A percentile compares a stretch with the other conserved stretches of the same genome.
phyloP scores from a whole-genome alignment of 176 grass and related monocot species.

The Eleusine indica region DNA sequence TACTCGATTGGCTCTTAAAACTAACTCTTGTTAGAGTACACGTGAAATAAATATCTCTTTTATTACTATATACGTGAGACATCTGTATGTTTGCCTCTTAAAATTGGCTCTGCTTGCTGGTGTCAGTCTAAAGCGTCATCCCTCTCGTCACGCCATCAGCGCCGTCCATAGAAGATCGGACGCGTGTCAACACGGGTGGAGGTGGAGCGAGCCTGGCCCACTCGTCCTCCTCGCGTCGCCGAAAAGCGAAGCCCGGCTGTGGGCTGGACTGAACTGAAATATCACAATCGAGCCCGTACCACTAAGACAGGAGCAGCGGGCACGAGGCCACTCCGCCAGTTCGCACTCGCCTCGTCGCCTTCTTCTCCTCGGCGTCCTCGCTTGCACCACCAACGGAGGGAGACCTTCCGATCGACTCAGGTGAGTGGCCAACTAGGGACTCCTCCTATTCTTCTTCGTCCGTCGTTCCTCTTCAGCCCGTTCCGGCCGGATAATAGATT shows the following conservation, averaged over 20 bases:
- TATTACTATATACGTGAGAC: no score
- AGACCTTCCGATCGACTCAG: slow-evolving; percentile 21
- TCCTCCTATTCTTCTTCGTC: not conserved
- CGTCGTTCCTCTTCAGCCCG: not conserved
- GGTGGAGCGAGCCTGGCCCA: slow-evolving; percentile 2
- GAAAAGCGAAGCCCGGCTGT: slow-evolving; percentile 16
- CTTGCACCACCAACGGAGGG: not conserved
- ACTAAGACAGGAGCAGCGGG: not conserved
- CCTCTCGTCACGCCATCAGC: not conserved
- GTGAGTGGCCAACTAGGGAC: slow-evolving; percentile 10
- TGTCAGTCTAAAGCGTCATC: slow-evolving; percentile 25
- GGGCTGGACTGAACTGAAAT: not conserved
- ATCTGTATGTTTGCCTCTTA: no score
- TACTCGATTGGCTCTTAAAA: no score
- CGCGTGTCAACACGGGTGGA: no score
- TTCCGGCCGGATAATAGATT: not conserved
- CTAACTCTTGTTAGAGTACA: no score
- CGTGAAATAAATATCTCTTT: no score
- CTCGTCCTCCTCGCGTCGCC: slow-evolving; percentile 13
- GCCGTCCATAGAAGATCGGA: slow-evolving; percentile 5
- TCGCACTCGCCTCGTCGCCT: not conserved
- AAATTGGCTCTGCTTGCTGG: no score
- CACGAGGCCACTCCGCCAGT: slow-evolving; percentile 15
- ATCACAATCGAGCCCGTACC: not conserved
- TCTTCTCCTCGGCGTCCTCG: not conserved